Evolutionary conservation across 495 filamentous ascomycete species (phyloP).

Genomic region (Thermothielavioides terrestris): DNA sequence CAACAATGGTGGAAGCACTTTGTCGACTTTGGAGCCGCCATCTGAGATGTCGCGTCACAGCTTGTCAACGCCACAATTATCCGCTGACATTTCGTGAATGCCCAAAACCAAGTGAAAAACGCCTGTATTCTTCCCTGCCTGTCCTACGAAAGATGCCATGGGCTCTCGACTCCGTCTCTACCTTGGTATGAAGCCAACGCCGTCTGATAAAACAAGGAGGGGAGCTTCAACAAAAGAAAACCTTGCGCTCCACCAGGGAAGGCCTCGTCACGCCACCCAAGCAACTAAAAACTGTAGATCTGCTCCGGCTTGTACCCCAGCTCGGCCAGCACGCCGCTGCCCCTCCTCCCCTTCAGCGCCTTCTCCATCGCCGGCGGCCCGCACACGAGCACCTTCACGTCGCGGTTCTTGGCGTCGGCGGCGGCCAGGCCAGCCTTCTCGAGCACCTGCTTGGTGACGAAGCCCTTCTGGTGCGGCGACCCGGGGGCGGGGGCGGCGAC

Average conservation of each 20-base stretch:
- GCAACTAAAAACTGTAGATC: conserved; percentile 43
- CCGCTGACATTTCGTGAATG: too few relatives aligned
- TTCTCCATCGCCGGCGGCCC: conserved; percentile 57
- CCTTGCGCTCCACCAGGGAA: background rate
- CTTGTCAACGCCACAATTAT: too few relatives aligned
- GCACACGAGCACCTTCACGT: conserved; percentile 56
- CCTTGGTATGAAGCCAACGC: too few relatives aligned
- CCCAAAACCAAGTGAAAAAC: too few relatives aligned
- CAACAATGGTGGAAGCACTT: too few relatives aligned
- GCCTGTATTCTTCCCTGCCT: too few relatives aligned
- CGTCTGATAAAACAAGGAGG: too few relatives aligned
- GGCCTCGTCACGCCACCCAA: background rate
- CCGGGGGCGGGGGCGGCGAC: conserved; percentile 41
- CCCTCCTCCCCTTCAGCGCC: conserved; percentile 37
- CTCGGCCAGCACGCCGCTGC: conserved; percentile 37
- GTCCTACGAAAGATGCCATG: too few relatives aligned
- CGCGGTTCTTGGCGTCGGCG: conserved; percentile 22
- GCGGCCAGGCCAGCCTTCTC: conserved; percentile 37
- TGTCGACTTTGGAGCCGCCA: too few relatives aligned
- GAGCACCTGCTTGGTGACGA: conserved; percentile 49
- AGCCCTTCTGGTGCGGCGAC: conserved; percentile 43
- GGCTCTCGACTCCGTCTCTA: too few relatives aligned
- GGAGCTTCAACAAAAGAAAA: too few relatives aligned
- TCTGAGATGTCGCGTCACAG: too few relatives aligned
- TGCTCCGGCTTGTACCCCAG: conserved; percentile 49